A percentile compares a stretch with the other conserved stretches of the same genome.
Evolutionary conservation across 331 rosid species (phyloP).

Genomic region (Quercus tomentella): DNA sequence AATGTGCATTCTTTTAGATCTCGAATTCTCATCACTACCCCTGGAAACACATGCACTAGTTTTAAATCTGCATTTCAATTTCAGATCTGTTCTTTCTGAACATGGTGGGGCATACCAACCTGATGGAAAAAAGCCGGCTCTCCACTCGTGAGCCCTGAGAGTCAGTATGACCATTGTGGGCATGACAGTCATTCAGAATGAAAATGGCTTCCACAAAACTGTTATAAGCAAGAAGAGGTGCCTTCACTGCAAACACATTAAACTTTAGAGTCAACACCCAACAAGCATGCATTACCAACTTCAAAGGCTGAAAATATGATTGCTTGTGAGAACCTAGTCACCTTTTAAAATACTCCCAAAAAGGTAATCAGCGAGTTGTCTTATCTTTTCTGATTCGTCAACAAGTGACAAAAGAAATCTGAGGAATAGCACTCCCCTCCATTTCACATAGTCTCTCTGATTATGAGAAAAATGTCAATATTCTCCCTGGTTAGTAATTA

Average conservation of each 20-base stretch:
- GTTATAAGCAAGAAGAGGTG: conserved; percentile 89
- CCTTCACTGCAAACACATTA: conserved; percentile 54
- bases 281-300: conserved; percentile 3
- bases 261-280: conserved; percentile 19
- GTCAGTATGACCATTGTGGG: conserved; percentile 61
- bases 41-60: conserved; percentile 34
- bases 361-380: conserved; percentile 68
- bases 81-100: conserved; percentile 4
- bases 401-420: conserved; percentile 96
- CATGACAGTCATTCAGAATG: conserved; percentile 76
- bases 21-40: conserved; percentile 71
- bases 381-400: conserved; percentile 89
- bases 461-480: conserved; percentile 10
- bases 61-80: conserved; percentile 2
- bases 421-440: conserved; percentile 95
- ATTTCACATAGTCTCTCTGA: conserved; percentile 96
- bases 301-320: conserved; percentile 23
- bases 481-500: conserved; percentile 1
- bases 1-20: conserved; percentile 82
- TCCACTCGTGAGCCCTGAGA: conserved; percentile 52
- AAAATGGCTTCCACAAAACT: conserved; percentile 92
- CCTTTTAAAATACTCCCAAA: conserved; percentile 93
- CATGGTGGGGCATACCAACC: conserved; percentile 40
- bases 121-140: conserved; percentile 65
- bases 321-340: conserved; percentile 19